Base-by-base conservation (phyloP, 345 rosid genomes). In the Theobroma cacao region DNA sequence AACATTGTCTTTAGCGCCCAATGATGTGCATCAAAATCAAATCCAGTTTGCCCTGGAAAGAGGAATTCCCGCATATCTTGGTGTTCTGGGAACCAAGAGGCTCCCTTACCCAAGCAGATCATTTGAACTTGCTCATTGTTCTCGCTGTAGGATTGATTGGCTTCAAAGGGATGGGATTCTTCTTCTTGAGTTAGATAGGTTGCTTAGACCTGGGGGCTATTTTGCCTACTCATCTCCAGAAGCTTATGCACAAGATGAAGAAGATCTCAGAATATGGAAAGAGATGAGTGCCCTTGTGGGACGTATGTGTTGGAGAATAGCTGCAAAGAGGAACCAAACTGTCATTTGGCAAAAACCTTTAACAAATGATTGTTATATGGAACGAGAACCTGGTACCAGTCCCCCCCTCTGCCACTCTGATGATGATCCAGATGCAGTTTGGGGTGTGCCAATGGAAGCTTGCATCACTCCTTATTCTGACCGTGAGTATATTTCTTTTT, bases 71-170 rank as follows among this genome's bases (percentile, higher is more conserved):
- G 99, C 99, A 80, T 94, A 93, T 69, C 99, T 96, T 30, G 98
- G 99, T 80, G 98, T 96, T 82, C 74, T 96, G 61, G 99, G 98
- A 33, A 96, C 99, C 60, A 92, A 90, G 88, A 89, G 98, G 73
- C 93, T 96, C 47, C 98, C 99, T 74, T 96, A 96, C 85, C 99
- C 99, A 17, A 96, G 99, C 86, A 94, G 99, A 84, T 96, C 99
- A 50, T 96, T 94, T 72, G 99, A 96, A 80, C 88, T 96, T 66
- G 95, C 99, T 67, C 99, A 96, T 75, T 96, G 99, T 87, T 94
- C 98, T 60, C 93, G 98, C 31, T 96, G 99, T 83, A 87, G 99
- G 77, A 96, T 96, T 53, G 99, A 96, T 83, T 96, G 99, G 99
- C 98, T 96, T 76, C 99, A 96, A 78, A 92, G 99, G 85, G 95